Base-by-base conservation (phyloP, 805 yeast species). In the Wickerhamiella allomyrinae region DNA sequence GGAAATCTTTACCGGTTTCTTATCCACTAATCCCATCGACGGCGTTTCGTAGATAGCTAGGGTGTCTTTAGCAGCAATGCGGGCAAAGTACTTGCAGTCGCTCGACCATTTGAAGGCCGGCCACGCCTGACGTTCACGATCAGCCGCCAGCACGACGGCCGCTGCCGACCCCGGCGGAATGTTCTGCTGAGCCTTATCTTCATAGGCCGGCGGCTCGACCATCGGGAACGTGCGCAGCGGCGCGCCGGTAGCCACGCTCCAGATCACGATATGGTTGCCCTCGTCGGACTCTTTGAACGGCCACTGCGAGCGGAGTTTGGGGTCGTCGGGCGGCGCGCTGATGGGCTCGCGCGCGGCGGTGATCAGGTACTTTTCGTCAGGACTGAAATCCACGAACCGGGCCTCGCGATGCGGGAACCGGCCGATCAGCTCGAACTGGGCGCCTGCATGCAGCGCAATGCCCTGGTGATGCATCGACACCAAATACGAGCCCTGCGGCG, bases 381-480 rank as follows among this genome's bases (percentile, higher is more conserved):
- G 96, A 37, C 96, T 85, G 56, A 91, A 81, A 60, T 87, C 95
- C 44, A 89, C 72, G 51, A 86, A 73, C 59, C 91, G 74, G 37
- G 86, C 95, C 57, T 84, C 84, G 45, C 84, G 87, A 60, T 91
- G 99, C 47, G 77, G 71, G 58, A 82, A 85, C 63, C 85, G 78
- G 54, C 71, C 75, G 53, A 85, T 67, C 54, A 81, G 72, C 49
- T 71, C 75, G 58, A 85, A 85, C 38, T 73, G 69, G 42, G 74
- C 73, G 47, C 97, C 96, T 58, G 97, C 98, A 94, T 96, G 91
- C 21, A 89, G 74, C 60, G 85, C 93, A 44, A 86, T 77, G 70
- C 97, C 97, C 64, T 84, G 94, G 40, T 85, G 85, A 64, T 89
- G 96, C 54, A 86, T 71, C 1, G 96, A 79, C 53, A 83, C 76